phyloP scores from a whole-genome alignment of 306 rosid genomes.

The Fragaria ananassa region DNA sequence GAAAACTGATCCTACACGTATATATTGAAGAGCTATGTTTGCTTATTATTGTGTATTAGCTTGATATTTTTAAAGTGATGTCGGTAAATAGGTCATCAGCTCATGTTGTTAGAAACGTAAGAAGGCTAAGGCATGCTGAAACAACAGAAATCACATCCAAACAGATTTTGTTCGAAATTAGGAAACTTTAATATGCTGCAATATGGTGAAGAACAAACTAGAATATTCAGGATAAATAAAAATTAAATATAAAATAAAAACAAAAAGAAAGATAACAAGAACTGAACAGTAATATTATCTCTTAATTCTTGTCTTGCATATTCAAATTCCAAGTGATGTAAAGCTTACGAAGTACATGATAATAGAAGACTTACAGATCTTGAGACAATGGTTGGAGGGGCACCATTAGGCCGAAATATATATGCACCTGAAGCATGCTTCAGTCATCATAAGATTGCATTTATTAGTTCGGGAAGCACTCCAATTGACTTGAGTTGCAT shows the following conservation, averaged over 20 bases:
- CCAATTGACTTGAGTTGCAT: neutral
- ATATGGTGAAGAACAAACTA: neutral
- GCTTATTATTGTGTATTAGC: neutral
- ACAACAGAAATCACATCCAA: neutral
- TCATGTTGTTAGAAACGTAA: neutral
- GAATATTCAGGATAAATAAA: slow-evolving; percentile 13
- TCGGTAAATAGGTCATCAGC: neutral
- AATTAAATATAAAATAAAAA: neutral
- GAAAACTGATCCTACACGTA: neutral
- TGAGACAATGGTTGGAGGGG: slow-evolving; percentile 62
- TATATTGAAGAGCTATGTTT: neutral
- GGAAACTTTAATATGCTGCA: slow-evolving; percentile 1
- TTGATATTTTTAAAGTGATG: neutral
- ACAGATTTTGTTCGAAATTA: neutral
- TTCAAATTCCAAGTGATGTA: neutral
- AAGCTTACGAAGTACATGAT: neutral
- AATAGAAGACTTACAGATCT: slow-evolving; percentile 59
- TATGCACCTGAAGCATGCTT: slow-evolving; percentile 76
- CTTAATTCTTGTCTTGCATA: neutral
- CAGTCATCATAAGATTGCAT: slow-evolving; percentile 8
- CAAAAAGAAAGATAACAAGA: neutral
- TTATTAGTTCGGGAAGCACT: slow-evolving; percentile 12
- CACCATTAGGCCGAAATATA: slow-evolving; percentile 71
- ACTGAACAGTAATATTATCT: neutral
- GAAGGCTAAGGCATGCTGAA: neutral